Conservation (phyloP, 805 yeast genomes). For the Saccharomyces paradoxus region DNA sequence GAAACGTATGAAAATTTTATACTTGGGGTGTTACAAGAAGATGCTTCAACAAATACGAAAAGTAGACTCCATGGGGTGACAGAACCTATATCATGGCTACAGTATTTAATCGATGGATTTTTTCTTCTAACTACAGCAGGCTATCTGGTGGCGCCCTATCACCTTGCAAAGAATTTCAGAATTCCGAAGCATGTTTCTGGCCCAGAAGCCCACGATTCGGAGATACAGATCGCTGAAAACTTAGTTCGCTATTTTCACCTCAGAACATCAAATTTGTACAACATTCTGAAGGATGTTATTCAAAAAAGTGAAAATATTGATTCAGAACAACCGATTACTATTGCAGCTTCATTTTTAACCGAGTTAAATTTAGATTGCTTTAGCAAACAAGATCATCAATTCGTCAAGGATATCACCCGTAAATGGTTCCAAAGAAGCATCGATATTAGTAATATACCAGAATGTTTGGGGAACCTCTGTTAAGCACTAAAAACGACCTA, state of each 20-base stretch:
- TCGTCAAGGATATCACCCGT: conserved; percentile 15
- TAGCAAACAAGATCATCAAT: conserved; percentile 24
- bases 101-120: conserved; percentile 24
- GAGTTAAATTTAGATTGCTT: conserved; percentile 28
- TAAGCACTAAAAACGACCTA: background rate
- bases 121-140: conserved; percentile 28
- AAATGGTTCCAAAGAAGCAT: conserved; percentile 19
- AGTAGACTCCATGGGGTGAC: conserved; percentile 5
- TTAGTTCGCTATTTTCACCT: conserved; percentile 16
- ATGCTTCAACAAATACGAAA: conserved; percentile 9
- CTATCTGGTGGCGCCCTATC: conserved; percentile 21
- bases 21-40: conserved; percentile 10
- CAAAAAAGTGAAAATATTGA: conserved; percentile 10
- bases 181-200: background rate
- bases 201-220: background rate
- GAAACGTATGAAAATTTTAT: conserved; percentile 14
- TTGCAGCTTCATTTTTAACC: conserved; percentile 17
- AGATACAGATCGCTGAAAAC: conserved; percentile 1
- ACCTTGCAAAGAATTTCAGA: conserved; percentile 5
- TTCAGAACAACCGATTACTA: conserved; percentile 7
- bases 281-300: conserved; percentile 10
- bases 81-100: conserved; percentile 27
- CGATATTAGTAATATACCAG: background rate
- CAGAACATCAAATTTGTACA: conserved; percentile 11
- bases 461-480: background rate